Percentiles rank a stretch among this genome's conserved stretches.
Evolutionary conservation across 164 flowering plant genomes (phyloP).

Genomic region (Platanus orientalis): DNA sequence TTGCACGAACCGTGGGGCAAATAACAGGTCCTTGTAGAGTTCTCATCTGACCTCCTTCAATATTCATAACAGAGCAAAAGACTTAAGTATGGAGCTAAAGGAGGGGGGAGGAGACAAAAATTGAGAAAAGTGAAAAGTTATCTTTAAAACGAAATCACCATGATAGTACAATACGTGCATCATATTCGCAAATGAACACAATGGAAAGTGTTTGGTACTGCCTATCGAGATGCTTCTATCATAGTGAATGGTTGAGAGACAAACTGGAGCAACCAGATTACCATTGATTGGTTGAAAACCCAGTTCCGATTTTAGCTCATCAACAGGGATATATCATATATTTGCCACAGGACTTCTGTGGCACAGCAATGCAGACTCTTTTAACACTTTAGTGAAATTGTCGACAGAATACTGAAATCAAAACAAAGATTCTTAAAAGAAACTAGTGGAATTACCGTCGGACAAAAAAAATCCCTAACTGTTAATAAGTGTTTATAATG

Average conservation of each 20-base stretch:
- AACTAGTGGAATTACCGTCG: no score
- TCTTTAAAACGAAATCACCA: not conserved
- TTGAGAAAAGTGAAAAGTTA: not conserved
- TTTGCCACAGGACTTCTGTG: not conserved
- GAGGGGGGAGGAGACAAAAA: not conserved
- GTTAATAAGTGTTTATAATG: not conserved
- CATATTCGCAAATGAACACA: not conserved
- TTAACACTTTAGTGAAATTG: no score
- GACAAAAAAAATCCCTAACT: no score
- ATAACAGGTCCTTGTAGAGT: constrained; percentile 61
- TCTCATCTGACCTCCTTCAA: constrained; percentile 31
- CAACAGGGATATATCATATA: not conserved
- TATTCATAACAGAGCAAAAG: not conserved
- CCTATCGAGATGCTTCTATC: no score
- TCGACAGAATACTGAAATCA: no score
- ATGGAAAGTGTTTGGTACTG: no score
- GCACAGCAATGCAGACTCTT: not conserved
- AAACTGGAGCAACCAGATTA: no score
- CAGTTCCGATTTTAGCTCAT: not conserved
- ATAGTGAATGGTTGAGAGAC: no score
- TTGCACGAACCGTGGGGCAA: constrained; percentile 44
- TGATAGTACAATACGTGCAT: not conserved
- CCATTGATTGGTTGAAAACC: no score
- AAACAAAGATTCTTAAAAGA: no score
- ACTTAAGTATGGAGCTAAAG: not conserved